Percentiles rank a stretch among this genome's conserved stretches.
Evolutionary conservation across 495 filamentous ascomycete species (phyloP).

Genomic region (Echria macrotheca): DNA sequence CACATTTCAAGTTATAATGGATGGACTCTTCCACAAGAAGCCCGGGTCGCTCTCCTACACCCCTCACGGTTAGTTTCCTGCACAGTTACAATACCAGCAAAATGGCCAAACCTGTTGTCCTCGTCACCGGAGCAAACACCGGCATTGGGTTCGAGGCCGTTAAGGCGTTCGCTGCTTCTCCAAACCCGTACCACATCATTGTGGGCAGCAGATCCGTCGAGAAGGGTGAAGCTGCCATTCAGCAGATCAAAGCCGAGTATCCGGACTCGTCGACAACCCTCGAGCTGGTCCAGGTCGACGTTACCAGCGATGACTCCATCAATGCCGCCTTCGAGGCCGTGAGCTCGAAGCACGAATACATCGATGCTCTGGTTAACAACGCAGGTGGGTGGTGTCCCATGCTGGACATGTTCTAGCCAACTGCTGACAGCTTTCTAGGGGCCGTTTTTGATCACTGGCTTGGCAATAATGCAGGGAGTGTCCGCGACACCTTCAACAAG

Average conservation of each 20-base stretch:
- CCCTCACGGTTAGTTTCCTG: too few relatives aligned
- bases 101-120: constrained; percentile 10
- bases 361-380: constrained; percentile 50
- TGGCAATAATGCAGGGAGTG: constrained; percentile 19
- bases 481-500: constrained; percentile 42
- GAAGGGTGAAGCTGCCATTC: constrained; percentile 43
- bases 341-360: constrained; percentile 23
- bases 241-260: constrained; percentile 27
- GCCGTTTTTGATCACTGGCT: constrained; percentile 17
- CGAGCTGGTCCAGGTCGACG: constrained; percentile 39
- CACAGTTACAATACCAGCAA: too few relatives aligned
- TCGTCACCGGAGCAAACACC: constrained; percentile 33
- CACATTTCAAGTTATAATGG: too few relatives aligned
- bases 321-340: constrained; percentile 32
- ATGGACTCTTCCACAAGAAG: too few relatives aligned
- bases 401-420: background rate
- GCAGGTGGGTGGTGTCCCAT: constrained; percentile 23
- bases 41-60: too few relatives aligned
- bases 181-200: constrained; percentile 42
- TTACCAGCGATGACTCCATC: constrained; percentile 46
- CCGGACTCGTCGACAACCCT: constrained; percentile 33
- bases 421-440: constrained; percentile 7
- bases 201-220: constrained; percentile 39
- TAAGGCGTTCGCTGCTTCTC: constrained; percentile 38
- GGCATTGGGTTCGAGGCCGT: constrained; percentile 48